Conservation (phyloP, 768 basidiomycete species). For the Boletus vinaceobasis region DNA sequence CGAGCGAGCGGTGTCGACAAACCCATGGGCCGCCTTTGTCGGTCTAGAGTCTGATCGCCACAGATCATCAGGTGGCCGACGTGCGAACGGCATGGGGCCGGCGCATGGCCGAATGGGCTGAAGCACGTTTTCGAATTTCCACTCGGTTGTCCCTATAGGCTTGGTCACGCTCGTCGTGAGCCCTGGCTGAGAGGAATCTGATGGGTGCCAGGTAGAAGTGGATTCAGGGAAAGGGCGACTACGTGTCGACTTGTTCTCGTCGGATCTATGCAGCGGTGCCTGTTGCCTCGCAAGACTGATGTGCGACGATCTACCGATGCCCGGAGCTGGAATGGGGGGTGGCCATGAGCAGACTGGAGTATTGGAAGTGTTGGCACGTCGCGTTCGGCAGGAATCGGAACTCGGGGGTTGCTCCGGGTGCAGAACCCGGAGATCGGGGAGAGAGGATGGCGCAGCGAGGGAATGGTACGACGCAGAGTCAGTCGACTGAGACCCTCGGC, state of each 20-base stretch:
- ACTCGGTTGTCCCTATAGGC: slow-evolving; percentile 3
- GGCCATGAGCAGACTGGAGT: slow-evolving; percentile 25
- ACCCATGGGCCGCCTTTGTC: neutral
- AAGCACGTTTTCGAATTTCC: slow-evolving; percentile 20
- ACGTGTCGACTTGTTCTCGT: slow-evolving; percentile 9
- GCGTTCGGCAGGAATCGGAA: slow-evolving; percentile 8
- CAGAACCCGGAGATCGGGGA: slow-evolving; percentile 13
- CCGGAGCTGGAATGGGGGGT: slow-evolving; percentile 6
- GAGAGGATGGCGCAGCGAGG: slow-evolving; percentile 3
- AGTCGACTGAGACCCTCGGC: neutral
- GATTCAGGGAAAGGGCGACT: neutral
- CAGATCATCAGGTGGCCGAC: slow-evolving; percentile 17
- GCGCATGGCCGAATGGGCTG: slow-evolving; percentile 18
- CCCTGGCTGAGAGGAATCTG: neutral
- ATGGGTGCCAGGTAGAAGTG: slow-evolving; percentile 12
- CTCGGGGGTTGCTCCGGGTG: slow-evolving; percentile 10
- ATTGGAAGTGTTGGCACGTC: slow-evolving; percentile 2
- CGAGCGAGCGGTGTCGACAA: neutral
- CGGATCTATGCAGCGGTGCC: slow-evolving; percentile 9
- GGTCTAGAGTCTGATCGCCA: slow-evolving; percentile 20
- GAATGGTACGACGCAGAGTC: slow-evolving; percentile 8
- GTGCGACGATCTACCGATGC: neutral
- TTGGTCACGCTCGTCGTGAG: slow-evolving; percentile 3
- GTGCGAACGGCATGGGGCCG: slow-evolving; percentile 11
- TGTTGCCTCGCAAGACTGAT: slow-evolving; percentile 3